Conservation (phyloP, 352 stramenopile genomes). For the Thalassiosira livingstoniorum region DNA sequence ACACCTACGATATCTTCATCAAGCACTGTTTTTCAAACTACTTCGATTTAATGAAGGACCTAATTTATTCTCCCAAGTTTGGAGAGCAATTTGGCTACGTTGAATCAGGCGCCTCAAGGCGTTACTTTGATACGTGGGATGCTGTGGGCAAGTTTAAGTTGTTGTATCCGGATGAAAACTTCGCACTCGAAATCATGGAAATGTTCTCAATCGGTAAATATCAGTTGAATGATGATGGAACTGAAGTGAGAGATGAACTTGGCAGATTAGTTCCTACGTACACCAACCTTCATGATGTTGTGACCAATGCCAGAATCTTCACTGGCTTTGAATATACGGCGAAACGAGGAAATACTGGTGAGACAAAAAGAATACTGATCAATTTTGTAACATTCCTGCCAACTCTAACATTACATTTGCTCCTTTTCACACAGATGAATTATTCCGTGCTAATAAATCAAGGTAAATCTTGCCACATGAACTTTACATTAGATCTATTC, state of each 20-base stretch:
- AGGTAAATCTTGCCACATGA: conserved; percentile 55
- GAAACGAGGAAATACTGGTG: conserved; percentile 64
- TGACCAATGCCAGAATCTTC: conserved; percentile 67
- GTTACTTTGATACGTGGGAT: background rate
- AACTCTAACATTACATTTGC: no score
- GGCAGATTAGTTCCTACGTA: conserved; percentile 69
- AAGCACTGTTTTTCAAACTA: conserved; percentile 77
- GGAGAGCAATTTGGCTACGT: conserved; percentile 61
- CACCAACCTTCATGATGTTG: conserved; percentile 76
- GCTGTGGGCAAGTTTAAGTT: no score
- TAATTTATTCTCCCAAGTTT: conserved; percentile 67
- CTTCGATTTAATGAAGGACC: conserved; percentile 68
- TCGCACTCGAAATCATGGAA: conserved; percentile 61
- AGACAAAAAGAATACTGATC: no score
- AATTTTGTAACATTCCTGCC: no score
- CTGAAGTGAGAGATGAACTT: conserved; percentile 66
- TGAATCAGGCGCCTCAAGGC: conserved; percentile 36
- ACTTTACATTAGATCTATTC: no score
- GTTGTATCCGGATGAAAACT: no score
- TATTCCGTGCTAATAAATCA: conserved; percentile 62
- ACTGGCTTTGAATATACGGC: conserved; percentile 67
- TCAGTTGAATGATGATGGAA: conserved; percentile 76
- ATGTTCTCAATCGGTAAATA: conserved; percentile 54
- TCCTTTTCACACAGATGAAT: no score
- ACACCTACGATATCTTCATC: conserved; percentile 76